These are phyloP conservation scores for Apiotrichum sp. DNA, from an alignment of 1,284 basidiomycete species.

Conservation along the genomic window DNA sequence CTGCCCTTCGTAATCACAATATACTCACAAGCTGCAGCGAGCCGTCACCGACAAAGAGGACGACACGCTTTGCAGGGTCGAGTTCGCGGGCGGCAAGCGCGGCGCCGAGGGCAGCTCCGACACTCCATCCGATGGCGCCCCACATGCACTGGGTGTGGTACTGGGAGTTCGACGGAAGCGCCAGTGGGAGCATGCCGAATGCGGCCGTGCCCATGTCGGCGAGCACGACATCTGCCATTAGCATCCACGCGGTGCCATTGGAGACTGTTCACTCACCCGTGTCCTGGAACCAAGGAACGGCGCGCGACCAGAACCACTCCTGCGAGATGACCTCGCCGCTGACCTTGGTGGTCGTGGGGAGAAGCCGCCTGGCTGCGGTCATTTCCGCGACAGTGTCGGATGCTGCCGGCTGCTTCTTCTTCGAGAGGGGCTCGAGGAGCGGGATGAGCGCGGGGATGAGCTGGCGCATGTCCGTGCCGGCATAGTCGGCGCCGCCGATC, in stretches of 20 bases:
- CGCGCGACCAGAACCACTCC: slow-evolving; percentile 76
- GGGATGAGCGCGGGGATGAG: slow-evolving; percentile 46
- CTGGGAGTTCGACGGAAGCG: slow-evolving; percentile 53
- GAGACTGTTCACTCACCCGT: too few relatives aligned
- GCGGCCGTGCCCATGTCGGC: slow-evolving; percentile 65
- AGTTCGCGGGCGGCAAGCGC: slow-evolving; percentile 65
- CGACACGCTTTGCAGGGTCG: slow-evolving; percentile 57
- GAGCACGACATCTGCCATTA: slow-evolving; percentile 51
- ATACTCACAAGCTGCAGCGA: slow-evolving; percentile 46
- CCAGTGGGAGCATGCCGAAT: slow-evolving; percentile 70
- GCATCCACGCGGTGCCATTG: too few relatives aligned
- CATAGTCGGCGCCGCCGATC: slow-evolving; percentile 52
- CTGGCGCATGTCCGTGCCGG: slow-evolving; percentile 48
- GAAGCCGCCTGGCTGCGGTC: slow-evolving; percentile 23
- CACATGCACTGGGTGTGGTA: slow-evolving; percentile 60
- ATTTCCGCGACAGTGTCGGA: slow-evolving; percentile 26
- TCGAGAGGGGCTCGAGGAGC: slow-evolving; percentile 30
- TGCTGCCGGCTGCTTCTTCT: slow-evolving; percentile 17
- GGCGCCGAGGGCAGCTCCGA: slow-evolving; percentile 52
- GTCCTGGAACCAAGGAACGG: slow-evolving; percentile 68
- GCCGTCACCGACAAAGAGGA: slow-evolving; percentile 72
- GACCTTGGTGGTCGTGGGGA: slow-evolving; percentile 21
- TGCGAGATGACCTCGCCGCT: slow-evolving; percentile 56
- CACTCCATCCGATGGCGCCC: slow-evolving; percentile 45
- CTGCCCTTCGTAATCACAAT: too few relatives aligned